Percentiles rank a stretch among this genome's conserved stretches.
phyloP scores from a whole-genome alignment of 2,329 filamentous ascomycete species.

The Colletotrichum sp. region DNA sequence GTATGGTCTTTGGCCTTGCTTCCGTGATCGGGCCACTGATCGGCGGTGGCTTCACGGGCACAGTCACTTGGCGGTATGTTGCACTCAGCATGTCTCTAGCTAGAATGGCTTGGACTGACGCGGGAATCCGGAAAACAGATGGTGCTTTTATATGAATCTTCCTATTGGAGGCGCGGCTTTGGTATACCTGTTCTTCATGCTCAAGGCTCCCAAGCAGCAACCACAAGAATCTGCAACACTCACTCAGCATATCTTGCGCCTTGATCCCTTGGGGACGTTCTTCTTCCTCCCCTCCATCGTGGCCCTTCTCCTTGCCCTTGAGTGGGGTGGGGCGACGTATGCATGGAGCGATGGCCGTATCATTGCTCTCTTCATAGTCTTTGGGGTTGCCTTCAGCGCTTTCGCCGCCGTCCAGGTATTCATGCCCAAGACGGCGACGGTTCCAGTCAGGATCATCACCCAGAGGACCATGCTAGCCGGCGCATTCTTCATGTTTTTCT shows the following conservation, averaged over 20 bases:
- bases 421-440: conserved; percentile 60
- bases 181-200: conserved; percentile 53
- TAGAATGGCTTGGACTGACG: neutral
- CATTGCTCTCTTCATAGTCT: conserved; percentile 58
- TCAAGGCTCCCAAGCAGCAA: conserved; percentile 43
- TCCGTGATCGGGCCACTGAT: conserved; percentile 59
- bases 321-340: conserved; percentile 65
- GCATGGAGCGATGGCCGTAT: conserved; percentile 58
- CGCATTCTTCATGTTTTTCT: conserved; percentile 50
- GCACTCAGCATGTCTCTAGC: neutral
- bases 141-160: conserved; percentile 67
- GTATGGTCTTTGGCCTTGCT: conserved; percentile 59
- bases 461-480: conserved; percentile 60
- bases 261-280: conserved; percentile 64
- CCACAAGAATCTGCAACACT: conserved; percentile 33
- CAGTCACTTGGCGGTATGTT: conserved; percentile 50
- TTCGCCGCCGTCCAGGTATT: conserved; percentile 59
- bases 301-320: conserved; percentile 65
- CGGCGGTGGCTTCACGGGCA: conserved; percentile 57
- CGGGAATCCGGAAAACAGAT: conserved; percentile 29
- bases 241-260: conserved; percentile 51
- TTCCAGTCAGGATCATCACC: conserved; percentile 59
- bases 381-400: conserved; percentile 47
- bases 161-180: conserved; percentile 58
- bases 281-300: conserved; percentile 66